These are phyloP conservation scores for Leccinum pseudoinsigne DNA, from an alignment of 1,284 basidiomycete species.

Conservation along the genomic window DNA sequence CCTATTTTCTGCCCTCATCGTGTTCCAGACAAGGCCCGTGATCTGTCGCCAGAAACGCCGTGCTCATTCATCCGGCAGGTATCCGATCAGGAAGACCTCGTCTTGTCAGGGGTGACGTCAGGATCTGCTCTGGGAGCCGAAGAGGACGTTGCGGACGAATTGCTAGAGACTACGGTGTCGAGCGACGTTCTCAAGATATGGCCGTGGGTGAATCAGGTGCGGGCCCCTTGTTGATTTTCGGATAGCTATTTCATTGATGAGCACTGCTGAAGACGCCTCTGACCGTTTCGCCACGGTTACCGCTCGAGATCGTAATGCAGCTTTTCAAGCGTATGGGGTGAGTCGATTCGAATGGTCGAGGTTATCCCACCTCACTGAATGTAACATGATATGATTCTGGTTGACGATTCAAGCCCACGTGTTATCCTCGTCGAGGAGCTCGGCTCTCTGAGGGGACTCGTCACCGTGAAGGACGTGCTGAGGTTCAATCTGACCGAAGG, in stretches of 20 bases:
- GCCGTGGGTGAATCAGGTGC: constrained; percentile 91
- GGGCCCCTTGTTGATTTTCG: constrained; percentile 10
- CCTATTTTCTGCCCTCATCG: constrained; percentile 2
- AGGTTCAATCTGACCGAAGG: constrained; percentile 68
- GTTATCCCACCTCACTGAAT: background rate
- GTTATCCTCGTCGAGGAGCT: constrained; percentile 91
- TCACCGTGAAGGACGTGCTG: constrained; percentile 96
- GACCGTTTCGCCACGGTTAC: constrained; percentile 90
- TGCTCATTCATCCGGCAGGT: constrained; percentile 66
- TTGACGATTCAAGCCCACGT: constrained; percentile 63
- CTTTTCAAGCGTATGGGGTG: constrained; percentile 96
- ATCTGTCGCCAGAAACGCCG: constrained; percentile 61
- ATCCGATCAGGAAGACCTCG: constrained; percentile 47
- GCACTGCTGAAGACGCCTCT: constrained; percentile 72
- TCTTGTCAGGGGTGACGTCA: constrained; percentile 48
- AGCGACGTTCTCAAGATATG: constrained; percentile 73
- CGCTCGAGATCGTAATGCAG: constrained; percentile 96
- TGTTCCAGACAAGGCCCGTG: constrained; percentile 66
- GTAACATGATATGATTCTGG: background rate
- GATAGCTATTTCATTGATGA: constrained; percentile 10
- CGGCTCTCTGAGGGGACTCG: constrained; percentile 82
- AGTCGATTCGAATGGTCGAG: constrained; percentile 33
- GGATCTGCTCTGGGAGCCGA: constrained; percentile 60
- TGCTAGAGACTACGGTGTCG: constrained; percentile 58
- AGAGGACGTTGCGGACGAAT: constrained; percentile 62